Evolutionary conservation across 176 grass and related monocot species (phyloP).

Genomic region (Oryza glaberrima): DNA sequence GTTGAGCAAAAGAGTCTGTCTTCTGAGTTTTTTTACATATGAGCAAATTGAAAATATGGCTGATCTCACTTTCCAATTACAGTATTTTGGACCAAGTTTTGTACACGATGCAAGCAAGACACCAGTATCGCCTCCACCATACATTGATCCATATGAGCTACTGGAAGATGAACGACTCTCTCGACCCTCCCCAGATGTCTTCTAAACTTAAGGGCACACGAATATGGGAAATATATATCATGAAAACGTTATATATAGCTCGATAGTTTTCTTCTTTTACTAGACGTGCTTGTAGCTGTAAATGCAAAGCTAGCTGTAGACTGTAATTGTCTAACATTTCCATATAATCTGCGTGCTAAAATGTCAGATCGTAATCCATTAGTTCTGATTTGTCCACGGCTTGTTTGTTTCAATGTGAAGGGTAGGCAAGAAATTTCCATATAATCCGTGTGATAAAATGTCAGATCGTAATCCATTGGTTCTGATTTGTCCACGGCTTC

Average conservation of each 20-base stretch:
- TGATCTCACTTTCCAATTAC: conserved; percentile 34
- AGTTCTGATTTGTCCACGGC: background rate
- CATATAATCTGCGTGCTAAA: background rate
- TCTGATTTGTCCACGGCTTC: too few species aligned
- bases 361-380: background rate
- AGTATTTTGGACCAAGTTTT: conserved; percentile 83
- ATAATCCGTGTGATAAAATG: too few species aligned
- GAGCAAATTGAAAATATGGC: background rate
- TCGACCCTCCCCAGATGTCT: conserved; percentile 48
- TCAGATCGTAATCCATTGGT: too few species aligned
- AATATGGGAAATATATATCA: background rate
- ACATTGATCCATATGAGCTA: conserved; percentile 86
- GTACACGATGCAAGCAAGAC: conserved; percentile 74
- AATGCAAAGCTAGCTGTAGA: conserved; percentile 55
- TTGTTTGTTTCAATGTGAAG: too few species aligned
- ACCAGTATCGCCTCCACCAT: conserved; percentile 46
- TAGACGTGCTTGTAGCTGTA: conserved; percentile 37
- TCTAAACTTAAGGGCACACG: conserved; percentile 36
- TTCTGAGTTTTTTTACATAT: background rate
- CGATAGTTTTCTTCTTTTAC: conserved; percentile 23
- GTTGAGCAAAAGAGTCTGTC: background rate
- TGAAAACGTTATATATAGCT: conserved; percentile 25
- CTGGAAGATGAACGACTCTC: conserved; percentile 87
- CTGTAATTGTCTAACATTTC: conserved; percentile 25
- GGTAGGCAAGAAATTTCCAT: too few species aligned